These are phyloP conservation scores for Penicillium sp. DNA, from an alignment of 2,329 filamentous ascomycete species.

Conservation along the genomic window DNA sequence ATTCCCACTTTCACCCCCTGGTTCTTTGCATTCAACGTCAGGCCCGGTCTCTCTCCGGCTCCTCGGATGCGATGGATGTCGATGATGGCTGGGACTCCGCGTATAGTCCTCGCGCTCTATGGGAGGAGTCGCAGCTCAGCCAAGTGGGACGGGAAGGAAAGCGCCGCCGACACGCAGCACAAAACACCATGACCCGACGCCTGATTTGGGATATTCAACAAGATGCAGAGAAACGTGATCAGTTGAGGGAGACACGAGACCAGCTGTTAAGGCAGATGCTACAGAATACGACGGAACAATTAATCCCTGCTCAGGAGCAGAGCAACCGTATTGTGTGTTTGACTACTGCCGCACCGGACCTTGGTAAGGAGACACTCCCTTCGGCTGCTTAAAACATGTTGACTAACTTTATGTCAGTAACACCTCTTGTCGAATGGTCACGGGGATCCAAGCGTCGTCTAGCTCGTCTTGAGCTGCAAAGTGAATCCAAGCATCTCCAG, in stretches of 20 bases:
- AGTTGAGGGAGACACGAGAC: slow-evolving; percentile 26
- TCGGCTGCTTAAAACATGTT: neutral
- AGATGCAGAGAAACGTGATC: slow-evolving; percentile 29
- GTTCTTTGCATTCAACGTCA: slow-evolving; percentile 31
- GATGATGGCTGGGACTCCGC: slow-evolving; percentile 23
- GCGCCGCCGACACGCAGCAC: slow-evolving; percentile 33
- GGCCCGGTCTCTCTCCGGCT: slow-evolving; percentile 19
- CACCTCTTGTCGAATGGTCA: slow-evolving; percentile 30
- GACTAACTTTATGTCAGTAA: slow-evolving; percentile 23
- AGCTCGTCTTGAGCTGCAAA: slow-evolving; percentile 33
- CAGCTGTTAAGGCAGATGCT: slow-evolving; percentile 29
- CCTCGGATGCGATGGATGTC: slow-evolving; percentile 24
- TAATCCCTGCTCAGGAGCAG: slow-evolving; percentile 26
- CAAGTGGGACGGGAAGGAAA: slow-evolving; percentile 33
- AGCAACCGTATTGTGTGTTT: slow-evolving; percentile 33
- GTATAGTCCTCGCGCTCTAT: slow-evolving; percentile 25
- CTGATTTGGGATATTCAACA: slow-evolving; percentile 41
- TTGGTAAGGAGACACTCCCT: slow-evolving; percentile 27
- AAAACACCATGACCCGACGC: slow-evolving; percentile 37
- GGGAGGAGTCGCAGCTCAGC: slow-evolving; percentile 33
- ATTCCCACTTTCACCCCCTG: slow-evolving; percentile 34
- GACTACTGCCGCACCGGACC: slow-evolving; percentile 32
- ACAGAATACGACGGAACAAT: slow-evolving; percentile 22
- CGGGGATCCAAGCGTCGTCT: slow-evolving; percentile 36
- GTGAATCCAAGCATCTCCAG: slow-evolving; percentile 36